phyloP scores from a whole-genome alignment of 2,329 filamentous ascomycete species.

The Hysterium pulicare region DNA sequence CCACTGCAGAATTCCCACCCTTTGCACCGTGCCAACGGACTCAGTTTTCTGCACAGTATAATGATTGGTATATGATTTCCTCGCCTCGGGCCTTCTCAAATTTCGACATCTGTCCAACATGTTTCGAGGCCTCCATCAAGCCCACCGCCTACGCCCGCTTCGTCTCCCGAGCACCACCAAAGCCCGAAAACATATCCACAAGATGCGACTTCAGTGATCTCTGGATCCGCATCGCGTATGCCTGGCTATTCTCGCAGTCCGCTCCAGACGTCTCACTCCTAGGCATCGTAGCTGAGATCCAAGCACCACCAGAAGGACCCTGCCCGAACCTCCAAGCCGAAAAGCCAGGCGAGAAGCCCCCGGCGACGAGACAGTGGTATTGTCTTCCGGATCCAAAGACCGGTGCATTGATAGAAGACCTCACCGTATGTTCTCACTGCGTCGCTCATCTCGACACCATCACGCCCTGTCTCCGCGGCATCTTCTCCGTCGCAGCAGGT shows the following conservation, averaged over 20 bases:
- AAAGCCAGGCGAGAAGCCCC: constrained; percentile 11
- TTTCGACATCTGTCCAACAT: constrained; percentile 18
- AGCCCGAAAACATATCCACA: constrained; percentile 7
- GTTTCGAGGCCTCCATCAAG: constrained; percentile 17
- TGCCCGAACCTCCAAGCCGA: constrained; percentile 16
- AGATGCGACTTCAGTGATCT: constrained; percentile 14
- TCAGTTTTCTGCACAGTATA: constrained; percentile 1
- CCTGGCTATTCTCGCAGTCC: constrained; percentile 13
- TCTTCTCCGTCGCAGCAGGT: constrained; percentile 12
- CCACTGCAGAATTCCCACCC: neutral
- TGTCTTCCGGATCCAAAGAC: constrained; percentile 14
- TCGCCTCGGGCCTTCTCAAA: constrained; percentile 9
- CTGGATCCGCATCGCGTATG: constrained; percentile 16
- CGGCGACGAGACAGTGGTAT: constrained; percentile 16
- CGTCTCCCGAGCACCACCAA: constrained; percentile 9
- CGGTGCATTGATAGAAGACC: constrained; percentile 13
- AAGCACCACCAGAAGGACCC: constrained; percentile 9
- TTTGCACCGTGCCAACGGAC: neutral
- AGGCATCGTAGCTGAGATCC: constrained; percentile 10
- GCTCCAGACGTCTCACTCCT: constrained; percentile 14
- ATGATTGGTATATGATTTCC: constrained; percentile 15
- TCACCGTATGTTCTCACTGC: constrained; percentile 19
- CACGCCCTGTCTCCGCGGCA: constrained; percentile 11
- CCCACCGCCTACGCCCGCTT: constrained; percentile 13
- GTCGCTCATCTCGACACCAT: constrained; percentile 12